Percentiles rank a stretch among this genome's conserved stretches.
Evolutionary conservation across 208 protist species (phyloP).

Genomic region (Trypanosoma mega): DNA sequence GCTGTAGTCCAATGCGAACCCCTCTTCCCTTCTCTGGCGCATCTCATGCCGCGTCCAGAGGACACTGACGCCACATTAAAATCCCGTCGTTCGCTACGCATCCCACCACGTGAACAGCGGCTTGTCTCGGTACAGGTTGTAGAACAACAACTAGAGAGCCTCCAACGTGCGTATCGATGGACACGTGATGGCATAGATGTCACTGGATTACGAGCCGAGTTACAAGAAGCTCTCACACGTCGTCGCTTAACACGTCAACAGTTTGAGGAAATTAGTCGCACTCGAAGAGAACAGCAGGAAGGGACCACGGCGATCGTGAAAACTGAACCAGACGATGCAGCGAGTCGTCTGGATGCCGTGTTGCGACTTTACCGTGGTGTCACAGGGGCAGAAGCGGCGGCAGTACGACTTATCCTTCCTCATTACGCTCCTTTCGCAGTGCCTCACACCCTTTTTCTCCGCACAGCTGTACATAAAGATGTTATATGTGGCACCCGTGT

Average conservation of each 20-base stretch:
- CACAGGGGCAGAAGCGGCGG: slow-evolving; percentile 37
- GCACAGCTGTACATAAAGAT: slow-evolving; percentile 81
- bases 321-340: background rate
- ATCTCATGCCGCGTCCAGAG: slow-evolving; percentile 31
- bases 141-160: slow-evolving; percentile 59
- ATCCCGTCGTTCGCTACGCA: background rate
- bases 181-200: slow-evolving; percentile 82
- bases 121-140: slow-evolving; percentile 62
- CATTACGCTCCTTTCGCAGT: slow-evolving; percentile 43
- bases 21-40: slow-evolving; percentile 61
- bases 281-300: slow-evolving; percentile 25
- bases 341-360: slow-evolving; percentile 38
- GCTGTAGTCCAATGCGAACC: slow-evolving; percentile 62
- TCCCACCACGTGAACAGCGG: slow-evolving; percentile 17
- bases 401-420: slow-evolving; percentile 67
- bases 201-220: slow-evolving; percentile 52
- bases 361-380: slow-evolving; percentile 51
- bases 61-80: slow-evolving; percentile 22
- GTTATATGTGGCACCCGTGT: slow-evolving; percentile 68
- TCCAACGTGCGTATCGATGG: slow-evolving; percentile 42
- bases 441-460: slow-evolving; percentile 69
- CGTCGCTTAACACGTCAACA: slow-evolving; percentile 66
- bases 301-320: slow-evolving; percentile 14
- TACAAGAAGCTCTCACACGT: slow-evolving; percentile 64
- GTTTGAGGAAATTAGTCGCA: slow-evolving; percentile 48